These are phyloP conservation scores for Conringia planisiliqua DNA, from an alignment of 345 rosid genomes.

Conservation along the genomic window DNA sequence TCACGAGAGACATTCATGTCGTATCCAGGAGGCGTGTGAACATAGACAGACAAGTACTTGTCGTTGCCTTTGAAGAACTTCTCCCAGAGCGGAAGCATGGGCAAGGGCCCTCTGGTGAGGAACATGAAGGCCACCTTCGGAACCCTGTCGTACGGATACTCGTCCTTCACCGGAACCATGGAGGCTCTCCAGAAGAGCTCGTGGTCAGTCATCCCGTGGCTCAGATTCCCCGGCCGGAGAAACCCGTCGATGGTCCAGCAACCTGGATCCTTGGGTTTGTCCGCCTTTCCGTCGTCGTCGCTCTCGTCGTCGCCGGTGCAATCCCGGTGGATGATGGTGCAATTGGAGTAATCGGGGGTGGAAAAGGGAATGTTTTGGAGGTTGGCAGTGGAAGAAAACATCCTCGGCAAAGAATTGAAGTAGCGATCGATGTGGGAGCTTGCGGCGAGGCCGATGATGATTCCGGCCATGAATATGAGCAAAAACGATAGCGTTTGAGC, in stretches of 20 bases:
- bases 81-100: conserved; percentile 90
- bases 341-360: conserved; percentile 29
- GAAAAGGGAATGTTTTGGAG: conserved; percentile 26
- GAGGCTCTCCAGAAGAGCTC: conserved; percentile 91
- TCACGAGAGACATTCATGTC: conserved; percentile 50
- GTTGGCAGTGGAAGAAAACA: conserved; percentile 38
- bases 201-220: conserved; percentile 55
- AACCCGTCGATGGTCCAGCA: conserved; percentile 52
- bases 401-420: conserved; percentile 46
- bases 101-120: conserved; percentile 85
- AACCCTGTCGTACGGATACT: conserved; percentile 59
- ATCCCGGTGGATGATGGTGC: conserved; percentile 33
- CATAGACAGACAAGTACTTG: conserved; percentile 54
- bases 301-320: conserved; percentile 35
- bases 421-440: conserved; percentile 63
- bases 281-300: conserved; percentile 12
- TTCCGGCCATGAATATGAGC: conserved; percentile 75
- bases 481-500: conserved; percentile 68
- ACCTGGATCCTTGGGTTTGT: conserved; percentile 27
- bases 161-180: conserved; percentile 59
- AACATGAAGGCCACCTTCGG: conserved; percentile 90
- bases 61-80: conserved; percentile 70
- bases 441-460: conserved; percentile 66
- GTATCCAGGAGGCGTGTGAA: conserved; percentile 57
- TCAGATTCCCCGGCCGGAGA: conserved; percentile 47